These are phyloP conservation scores for Lepiota subincarnata DNA, from an alignment of 768 basidiomycete genomes.

Conservation along the genomic window DNA sequence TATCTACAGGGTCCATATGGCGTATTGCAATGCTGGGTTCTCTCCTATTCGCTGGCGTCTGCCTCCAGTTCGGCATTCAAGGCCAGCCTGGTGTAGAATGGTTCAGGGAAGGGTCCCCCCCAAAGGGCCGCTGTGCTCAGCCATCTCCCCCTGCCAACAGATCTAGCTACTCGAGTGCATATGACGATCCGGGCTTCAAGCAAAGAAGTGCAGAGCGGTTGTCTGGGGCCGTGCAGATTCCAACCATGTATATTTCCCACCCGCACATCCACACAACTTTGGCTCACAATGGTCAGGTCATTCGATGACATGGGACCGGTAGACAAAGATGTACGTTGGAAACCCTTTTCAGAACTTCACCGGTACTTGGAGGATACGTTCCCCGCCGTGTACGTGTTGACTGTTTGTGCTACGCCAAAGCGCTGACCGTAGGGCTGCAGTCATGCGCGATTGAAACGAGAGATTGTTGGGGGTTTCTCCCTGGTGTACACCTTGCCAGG, in stretches of 20 bases:
- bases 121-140: conserved; percentile 15
- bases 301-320: conserved; percentile 28
- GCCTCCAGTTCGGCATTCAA: not conserved
- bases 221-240: conserved; percentile 24
- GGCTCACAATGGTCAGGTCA: conserved; percentile 16
- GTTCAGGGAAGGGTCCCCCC: not conserved
- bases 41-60: not conserved
- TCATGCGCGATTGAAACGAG: conserved; percentile 17
- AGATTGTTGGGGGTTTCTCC: conserved; percentile 22
- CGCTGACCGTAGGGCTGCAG: conserved; percentile 10
- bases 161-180: conserved; percentile 20
- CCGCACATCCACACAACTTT: not conserved
- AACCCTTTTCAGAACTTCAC: conserved; percentile 23
- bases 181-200: conserved; percentile 20
- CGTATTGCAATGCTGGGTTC: not conserved
- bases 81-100: not conserved
- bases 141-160: conserved; percentile 17
- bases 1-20: not conserved
- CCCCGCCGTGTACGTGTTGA: conserved; percentile 21
- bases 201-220: conserved; percentile 17
- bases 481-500: conserved; percentile 23
- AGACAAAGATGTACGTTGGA: conserved; percentile 24
- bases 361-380: conserved; percentile 23
- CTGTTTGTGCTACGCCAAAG: not conserved
- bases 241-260: conserved; percentile 21